These are phyloP conservation scores for Gaultheria prostrata DNA, from an alignment of 148 eudicot genomes.

Conservation along the genomic window DNA sequence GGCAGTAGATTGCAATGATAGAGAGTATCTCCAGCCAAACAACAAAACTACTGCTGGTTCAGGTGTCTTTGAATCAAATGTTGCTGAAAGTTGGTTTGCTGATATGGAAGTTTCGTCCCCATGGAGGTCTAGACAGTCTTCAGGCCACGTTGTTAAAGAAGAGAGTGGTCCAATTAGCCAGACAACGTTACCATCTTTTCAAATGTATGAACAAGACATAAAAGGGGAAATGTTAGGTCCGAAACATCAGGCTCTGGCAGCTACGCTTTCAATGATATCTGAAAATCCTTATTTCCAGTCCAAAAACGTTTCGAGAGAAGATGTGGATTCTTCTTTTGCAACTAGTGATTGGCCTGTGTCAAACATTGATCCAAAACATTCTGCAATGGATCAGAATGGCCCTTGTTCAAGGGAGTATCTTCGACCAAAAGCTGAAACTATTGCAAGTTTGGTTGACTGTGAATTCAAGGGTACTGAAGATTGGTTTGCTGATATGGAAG, in stretches of 20 bases:
- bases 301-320: not conserved
- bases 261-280: not conserved
- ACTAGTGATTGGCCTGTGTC: not conserved
- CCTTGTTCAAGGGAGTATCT: not conserved
- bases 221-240: too few relatives aligned
- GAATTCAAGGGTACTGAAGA: not conserved
- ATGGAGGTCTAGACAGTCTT: slow-evolving; percentile 7
- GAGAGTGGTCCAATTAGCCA: slow-evolving; percentile 5
- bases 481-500: slow-evolving; percentile 13
- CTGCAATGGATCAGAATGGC: slow-evolving; percentile 5
- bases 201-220: not conserved
- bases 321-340: not conserved
- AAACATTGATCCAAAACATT: not conserved
- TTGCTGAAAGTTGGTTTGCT: slow-evolving; percentile 1
- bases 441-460: not conserved
- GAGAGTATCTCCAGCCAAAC: slow-evolving; percentile 4
- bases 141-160: not conserved
- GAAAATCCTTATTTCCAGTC: not conserved
- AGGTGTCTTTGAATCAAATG: not conserved
- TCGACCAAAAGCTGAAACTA: not conserved
- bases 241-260: not conserved
- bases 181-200: not conserved
- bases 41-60: not conserved
- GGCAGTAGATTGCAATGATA: not conserved
- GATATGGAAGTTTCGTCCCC: slow-evolving; percentile 16